phyloP scores from a whole-genome alignment of 257 asterid species.

The Asclepias syriaca region DNA sequence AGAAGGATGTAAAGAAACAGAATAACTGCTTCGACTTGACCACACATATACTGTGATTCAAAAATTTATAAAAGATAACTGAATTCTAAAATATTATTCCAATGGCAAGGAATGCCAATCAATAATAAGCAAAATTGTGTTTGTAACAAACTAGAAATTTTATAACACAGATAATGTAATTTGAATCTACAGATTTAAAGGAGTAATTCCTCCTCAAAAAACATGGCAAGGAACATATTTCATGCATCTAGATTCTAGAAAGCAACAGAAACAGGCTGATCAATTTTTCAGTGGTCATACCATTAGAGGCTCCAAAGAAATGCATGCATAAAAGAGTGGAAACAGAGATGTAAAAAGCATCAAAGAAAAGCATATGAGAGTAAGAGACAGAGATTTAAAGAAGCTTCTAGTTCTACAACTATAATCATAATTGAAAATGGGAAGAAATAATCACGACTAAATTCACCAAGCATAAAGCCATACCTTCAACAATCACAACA shows the following conservation, averaged over 20 bases:
- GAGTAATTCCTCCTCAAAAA: neutral
- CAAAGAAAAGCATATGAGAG: neutral
- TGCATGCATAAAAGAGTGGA: neutral
- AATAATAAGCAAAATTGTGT: neutral
- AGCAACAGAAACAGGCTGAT: neutral
- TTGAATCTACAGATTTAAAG: neutral
- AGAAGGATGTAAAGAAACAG: neutral
- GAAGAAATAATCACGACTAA: neutral
- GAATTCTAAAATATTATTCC: neutral
- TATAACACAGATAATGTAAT: neutral
- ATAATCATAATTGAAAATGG: neutral
- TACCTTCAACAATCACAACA: slow-evolving; percentile 97
- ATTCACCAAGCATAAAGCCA: slow-evolving; percentile 6
- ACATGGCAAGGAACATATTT: neutral
- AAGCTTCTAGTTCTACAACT: neutral
- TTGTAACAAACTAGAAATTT: too few relatives aligned
- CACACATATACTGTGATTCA: neutral
- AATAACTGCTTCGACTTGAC: neutral
- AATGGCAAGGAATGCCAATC: neutral
- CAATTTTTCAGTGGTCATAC: neutral
- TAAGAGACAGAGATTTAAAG: neutral
- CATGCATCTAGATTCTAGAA: neutral
- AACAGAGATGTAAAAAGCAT: neutral
- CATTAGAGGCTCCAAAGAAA: neutral
- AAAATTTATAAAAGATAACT: neutral